Evolutionary conservation across 371 early-diverging fungal genomes (phyloP).

Genomic region (Thermomucor indicae-seudaticae): DNA sequence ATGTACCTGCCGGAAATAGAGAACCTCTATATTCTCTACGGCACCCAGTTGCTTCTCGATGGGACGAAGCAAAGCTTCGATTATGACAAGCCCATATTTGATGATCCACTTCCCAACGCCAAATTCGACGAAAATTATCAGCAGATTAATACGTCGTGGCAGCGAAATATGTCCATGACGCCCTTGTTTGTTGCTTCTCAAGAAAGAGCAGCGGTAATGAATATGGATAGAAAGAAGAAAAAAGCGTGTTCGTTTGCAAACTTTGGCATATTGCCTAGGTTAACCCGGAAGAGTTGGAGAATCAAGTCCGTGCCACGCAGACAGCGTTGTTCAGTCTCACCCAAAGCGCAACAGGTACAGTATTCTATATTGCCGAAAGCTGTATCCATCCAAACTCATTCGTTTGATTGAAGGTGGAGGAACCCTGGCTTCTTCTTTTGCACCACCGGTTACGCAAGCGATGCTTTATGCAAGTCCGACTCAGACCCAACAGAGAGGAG

Average conservation of each 20-base stretch:
- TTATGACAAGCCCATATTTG: slow-evolving; percentile 57
- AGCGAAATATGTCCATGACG: slow-evolving; percentile 54
- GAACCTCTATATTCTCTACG: slow-evolving; percentile 57
- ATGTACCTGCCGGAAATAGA: slow-evolving; percentile 64
- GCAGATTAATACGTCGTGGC: slow-evolving; percentile 60
- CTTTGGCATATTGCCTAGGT: slow-evolving; percentile 1
- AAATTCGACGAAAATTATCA: slow-evolving; percentile 49
- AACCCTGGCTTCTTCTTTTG: background rate
- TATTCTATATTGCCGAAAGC: background rate
- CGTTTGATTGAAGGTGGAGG: background rate
- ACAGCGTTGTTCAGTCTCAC: slow-evolving; percentile 49
- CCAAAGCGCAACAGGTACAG: slow-evolving; percentile 12
- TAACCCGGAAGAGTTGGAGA: slow-evolving; percentile 16
- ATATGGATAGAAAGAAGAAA: background rate
- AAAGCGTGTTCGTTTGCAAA: background rate
- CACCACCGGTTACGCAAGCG: background rate
- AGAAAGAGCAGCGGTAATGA: slow-evolving; percentile 9
- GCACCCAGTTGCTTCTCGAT: slow-evolving; percentile 57
- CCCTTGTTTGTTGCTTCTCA: slow-evolving; percentile 67
- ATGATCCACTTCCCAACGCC: slow-evolving; percentile 58
- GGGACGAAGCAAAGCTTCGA: slow-evolving; percentile 55
- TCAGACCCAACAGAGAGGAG: no score
- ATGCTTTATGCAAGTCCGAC: no score
- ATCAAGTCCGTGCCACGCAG: slow-evolving; percentile 53
- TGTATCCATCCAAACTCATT: no score